phyloP scores from a whole-genome alignment of 352 stramenopile species.

The Thalassiosira exigua region DNA sequence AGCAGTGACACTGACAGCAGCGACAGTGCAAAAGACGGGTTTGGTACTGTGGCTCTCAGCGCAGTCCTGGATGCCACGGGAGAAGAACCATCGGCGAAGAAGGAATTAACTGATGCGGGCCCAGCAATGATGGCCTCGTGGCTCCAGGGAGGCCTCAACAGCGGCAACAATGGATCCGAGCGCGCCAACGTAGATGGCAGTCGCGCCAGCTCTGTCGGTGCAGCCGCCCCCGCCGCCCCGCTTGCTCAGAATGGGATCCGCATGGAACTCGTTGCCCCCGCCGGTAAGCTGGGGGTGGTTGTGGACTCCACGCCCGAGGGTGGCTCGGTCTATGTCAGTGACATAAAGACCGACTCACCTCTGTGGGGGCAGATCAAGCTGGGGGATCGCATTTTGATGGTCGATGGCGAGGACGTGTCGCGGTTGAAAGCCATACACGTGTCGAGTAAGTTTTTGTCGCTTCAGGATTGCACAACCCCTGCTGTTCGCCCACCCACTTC shows the following conservation, averaged over 20 bases:
- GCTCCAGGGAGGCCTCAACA: not conserved
- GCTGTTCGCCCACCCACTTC: not conserved
- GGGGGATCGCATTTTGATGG: constrained; percentile 62
- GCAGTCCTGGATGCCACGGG: no score
- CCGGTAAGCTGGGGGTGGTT: constrained; percentile 42
- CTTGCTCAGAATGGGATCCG: not conserved
- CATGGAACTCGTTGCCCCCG: constrained; percentile 13
- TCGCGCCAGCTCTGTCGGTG: no score
- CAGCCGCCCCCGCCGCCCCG: not conserved
- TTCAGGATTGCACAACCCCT: no score
- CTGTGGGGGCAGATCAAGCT: constrained; percentile 54
- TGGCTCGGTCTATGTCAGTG: constrained; percentile 15
- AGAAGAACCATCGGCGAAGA: no score
- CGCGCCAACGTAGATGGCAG: no score
- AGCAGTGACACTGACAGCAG: not conserved
- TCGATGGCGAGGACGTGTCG: constrained; percentile 57
- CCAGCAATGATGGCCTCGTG: not conserved
- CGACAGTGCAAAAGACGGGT: not conserved
- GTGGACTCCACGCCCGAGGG: constrained; percentile 20
- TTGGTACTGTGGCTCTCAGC: not conserved
- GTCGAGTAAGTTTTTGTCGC: constrained; percentile 4
- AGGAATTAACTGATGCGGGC: no score
- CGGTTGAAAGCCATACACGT: constrained; percentile 30
- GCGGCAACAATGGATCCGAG: not conserved
- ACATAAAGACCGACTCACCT: constrained; percentile 68